Percentiles rank a stretch among this genome's conserved stretches.
Conservation (phyloP, 306 rosid species). For the Rosa persica region DNA sequence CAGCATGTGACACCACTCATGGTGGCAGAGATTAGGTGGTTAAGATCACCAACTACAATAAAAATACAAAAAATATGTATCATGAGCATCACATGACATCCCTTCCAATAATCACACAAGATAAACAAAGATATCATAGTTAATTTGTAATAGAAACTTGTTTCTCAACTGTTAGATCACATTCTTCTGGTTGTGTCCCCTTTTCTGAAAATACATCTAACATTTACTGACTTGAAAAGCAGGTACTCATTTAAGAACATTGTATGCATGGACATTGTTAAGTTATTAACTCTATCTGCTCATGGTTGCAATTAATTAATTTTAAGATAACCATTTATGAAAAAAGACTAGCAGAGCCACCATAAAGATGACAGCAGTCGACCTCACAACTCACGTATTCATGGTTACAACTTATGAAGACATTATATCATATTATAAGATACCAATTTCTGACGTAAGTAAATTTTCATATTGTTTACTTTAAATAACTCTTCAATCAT, state of each 20-base stretch:
- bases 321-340: not conserved
- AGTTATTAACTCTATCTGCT: not conserved
- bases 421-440: not conserved
- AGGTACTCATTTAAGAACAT: not conserved
- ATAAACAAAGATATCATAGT: not conserved
- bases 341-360: conserved; percentile 20
- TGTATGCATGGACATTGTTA: not conserved
- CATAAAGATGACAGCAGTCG: not conserved
- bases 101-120: not conserved
- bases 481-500: not conserved
- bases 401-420: conserved; percentile 3
- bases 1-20: conserved; percentile 92
- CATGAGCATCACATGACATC: not conserved
- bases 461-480: not conserved
- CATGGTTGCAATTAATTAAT: not conserved
- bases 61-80: not conserved
- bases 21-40: conserved; percentile 83
- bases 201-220: not conserved
- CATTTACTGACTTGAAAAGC: not conserved
- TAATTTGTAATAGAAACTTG: not conserved
- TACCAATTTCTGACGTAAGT: not conserved
- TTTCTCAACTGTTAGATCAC: not conserved
- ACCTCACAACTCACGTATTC: not conserved
- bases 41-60: conserved; percentile 74
- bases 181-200: not conserved